A percentile compares a stretch with the other conserved stretches of the same genome.
Conservation (phyloP, 1,284 basidiomycete species). For the Golubevia pallescens region DNA sequence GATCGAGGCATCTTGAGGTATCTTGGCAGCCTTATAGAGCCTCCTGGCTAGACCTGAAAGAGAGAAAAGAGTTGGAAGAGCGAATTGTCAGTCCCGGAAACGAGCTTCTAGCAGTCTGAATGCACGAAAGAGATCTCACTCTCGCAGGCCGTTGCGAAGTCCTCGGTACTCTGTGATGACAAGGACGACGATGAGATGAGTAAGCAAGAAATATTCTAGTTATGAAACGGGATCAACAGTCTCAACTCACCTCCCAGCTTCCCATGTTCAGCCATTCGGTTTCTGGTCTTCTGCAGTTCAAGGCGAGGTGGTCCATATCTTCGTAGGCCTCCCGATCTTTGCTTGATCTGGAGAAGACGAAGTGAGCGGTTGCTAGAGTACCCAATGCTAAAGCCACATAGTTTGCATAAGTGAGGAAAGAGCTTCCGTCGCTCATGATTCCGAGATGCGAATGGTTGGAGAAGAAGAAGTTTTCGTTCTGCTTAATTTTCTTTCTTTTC, state of each 20-base stretch:
- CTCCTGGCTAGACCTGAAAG: constrained; percentile 25
- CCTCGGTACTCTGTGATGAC: constrained; percentile 9
- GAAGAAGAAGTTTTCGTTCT: too few relatives aligned
- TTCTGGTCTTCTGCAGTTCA: constrained; percentile 17
- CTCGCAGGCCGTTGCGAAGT: constrained; percentile 27
- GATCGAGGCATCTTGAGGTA: constrained; percentile 23
- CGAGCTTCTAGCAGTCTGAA: too few relatives aligned
- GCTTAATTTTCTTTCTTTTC: too few relatives aligned
- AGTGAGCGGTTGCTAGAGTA: too few relatives aligned
- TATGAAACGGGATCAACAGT: too few relatives aligned
- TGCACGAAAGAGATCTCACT: background rate
- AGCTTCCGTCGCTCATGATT: too few relatives aligned
- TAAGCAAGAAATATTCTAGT: too few relatives aligned
- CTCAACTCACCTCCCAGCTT: constrained; percentile 19
- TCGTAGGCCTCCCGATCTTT: constrained; percentile 11
- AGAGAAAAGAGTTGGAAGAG: background rate
- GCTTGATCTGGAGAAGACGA: too few relatives aligned
- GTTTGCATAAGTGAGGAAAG: too few relatives aligned
- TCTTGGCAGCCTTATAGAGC: constrained; percentile 26
- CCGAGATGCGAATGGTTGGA: too few relatives aligned
- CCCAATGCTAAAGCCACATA: too few relatives aligned
- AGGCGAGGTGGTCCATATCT: constrained; percentile 10
- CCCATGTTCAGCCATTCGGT: constrained; percentile 57
- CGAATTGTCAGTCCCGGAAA: too few relatives aligned
- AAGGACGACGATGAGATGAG: constrained; percentile 1